Conservation (phyloP, 208 protist species). For the Willaertia magna region DNA sequence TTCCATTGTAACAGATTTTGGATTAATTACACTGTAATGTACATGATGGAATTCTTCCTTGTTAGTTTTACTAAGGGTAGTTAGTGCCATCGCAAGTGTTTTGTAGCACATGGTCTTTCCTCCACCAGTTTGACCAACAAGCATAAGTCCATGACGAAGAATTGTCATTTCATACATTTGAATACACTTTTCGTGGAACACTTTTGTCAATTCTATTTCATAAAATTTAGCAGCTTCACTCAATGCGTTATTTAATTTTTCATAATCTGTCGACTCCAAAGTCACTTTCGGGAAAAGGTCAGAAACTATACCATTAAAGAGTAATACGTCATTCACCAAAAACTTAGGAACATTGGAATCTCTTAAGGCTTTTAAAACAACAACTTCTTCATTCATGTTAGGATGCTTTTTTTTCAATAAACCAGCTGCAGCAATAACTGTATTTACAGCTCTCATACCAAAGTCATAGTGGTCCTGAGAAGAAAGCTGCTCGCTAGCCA, state of each 20-base stretch:
- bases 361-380: slow-evolving; percentile 81
- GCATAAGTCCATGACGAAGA: slow-evolving; percentile 94
- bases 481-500: slow-evolving; percentile 93
- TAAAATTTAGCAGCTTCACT: slow-evolving; percentile 6
- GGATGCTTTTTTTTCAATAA: slow-evolving; percentile 73
- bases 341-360: slow-evolving; percentile 97
- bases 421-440: slow-evolving; percentile 92
- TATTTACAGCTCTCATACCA: slow-evolving; percentile 97
- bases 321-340: slow-evolving; percentile 69
- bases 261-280: slow-evolving; percentile 77
- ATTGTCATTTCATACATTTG: slow-evolving; percentile 95
- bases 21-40: slow-evolving; percentile 74
- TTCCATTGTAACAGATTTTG: slow-evolving; percentile 93
- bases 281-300: slow-evolving; percentile 92
- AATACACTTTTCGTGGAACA: slow-evolving; percentile 88
- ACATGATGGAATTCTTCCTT: slow-evolving; percentile 64
- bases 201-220: slow-evolving; percentile 37
- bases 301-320: slow-evolving; percentile 92
- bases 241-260: slow-evolving; percentile 48
- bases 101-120: slow-evolving; percentile 86
- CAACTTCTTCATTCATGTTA: slow-evolving; percentile 72
- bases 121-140: slow-evolving; percentile 84
- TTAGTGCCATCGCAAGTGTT: slow-evolving; percentile 59
- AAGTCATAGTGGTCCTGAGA: slow-evolving; percentile 97
- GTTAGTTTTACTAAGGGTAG: slow-evolving; percentile 42